These are phyloP conservation scores for Thuja plicata DNA, from an alignment of 83 land plant species.

Conservation along the genomic window DNA sequence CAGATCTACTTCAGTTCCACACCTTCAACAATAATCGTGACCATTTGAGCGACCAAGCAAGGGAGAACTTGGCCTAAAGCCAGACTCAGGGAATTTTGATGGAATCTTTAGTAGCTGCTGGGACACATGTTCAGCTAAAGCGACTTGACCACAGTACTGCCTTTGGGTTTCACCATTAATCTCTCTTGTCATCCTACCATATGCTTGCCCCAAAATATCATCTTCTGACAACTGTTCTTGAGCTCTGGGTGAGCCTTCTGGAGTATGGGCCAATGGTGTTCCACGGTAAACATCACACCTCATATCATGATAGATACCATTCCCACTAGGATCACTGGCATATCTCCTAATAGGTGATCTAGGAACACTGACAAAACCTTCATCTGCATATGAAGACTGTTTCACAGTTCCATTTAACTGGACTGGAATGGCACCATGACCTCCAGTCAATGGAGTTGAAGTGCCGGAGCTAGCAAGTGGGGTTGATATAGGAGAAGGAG, in stretches of 20 bases:
- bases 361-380: constrained; percentile 26
- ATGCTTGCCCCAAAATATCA: constrained; percentile 21
- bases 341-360: constrained; percentile 24
- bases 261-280: constrained; percentile 10
- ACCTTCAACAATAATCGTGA: not conserved
- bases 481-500: constrained; percentile 61
- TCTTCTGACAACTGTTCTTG: constrained; percentile 31
- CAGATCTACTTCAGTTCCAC: not conserved
- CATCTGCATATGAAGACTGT: constrained; percentile 30
- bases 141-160: constrained; percentile 33
- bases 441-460: constrained; percentile 64
- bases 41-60: constrained; percentile 23
- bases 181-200: constrained; percentile 19
- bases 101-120: constrained; percentile 45
- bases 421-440: constrained; percentile 47
- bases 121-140: constrained; percentile 48
- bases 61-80: constrained; percentile 28
- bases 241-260: constrained; percentile 33
- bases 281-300: constrained; percentile 33
- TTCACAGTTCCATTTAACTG: constrained; percentile 20
- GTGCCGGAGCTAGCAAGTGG: constrained; percentile 54
- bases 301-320: constrained; percentile 25
- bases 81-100: constrained; percentile 11
- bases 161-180: constrained; percentile 8
- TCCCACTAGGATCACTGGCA: constrained; percentile 15